Conservation (phyloP, 371 early-diverging fungal species). For the Circinella umbellata region DNA sequence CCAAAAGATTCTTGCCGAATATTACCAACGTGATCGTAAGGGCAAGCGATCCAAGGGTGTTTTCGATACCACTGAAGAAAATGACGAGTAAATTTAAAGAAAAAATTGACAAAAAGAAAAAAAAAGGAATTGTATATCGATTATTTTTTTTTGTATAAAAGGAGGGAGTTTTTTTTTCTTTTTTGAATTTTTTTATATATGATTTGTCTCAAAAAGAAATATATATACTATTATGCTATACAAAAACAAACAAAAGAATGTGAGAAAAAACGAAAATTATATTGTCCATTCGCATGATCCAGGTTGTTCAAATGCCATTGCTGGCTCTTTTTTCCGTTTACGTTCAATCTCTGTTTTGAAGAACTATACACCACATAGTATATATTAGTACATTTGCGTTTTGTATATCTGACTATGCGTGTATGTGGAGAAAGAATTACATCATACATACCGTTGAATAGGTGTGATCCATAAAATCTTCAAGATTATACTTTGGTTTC, state of each 20-base stretch:
- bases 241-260: neutral
- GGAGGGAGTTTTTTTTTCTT: conserved; percentile 7
- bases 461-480: conserved; percentile 94
- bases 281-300: conserved; percentile 38
- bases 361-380: conserved; percentile 43
- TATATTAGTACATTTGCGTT: neutral
- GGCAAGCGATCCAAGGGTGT: conserved; percentile 56
- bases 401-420: neutral
- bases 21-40: conserved; percentile 87
- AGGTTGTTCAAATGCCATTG: conserved; percentile 70
- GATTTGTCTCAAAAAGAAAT: neutral
- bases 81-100: conserved; percentile 20
- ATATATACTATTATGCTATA: conserved; percentile 3
- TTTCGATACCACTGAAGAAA: conserved; percentile 53
- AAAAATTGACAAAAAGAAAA: neutral
- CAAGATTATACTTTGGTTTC: conserved; percentile 84
- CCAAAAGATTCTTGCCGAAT: conserved; percentile 94
- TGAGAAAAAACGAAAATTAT: conserved; percentile 2
- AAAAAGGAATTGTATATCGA: neutral
- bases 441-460: conserved; percentile 70
- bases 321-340: conserved; percentile 72
- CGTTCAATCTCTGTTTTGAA: conserved; percentile 71
- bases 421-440: neutral
- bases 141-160: conserved; percentile 7
- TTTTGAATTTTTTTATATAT: conserved; percentile 1